Evolutionary conservation across 257 asterid genomes (phyloP), one percentile per base, ranked within the genome.

Genomic region (Penstemon davidsonii): DNA sequence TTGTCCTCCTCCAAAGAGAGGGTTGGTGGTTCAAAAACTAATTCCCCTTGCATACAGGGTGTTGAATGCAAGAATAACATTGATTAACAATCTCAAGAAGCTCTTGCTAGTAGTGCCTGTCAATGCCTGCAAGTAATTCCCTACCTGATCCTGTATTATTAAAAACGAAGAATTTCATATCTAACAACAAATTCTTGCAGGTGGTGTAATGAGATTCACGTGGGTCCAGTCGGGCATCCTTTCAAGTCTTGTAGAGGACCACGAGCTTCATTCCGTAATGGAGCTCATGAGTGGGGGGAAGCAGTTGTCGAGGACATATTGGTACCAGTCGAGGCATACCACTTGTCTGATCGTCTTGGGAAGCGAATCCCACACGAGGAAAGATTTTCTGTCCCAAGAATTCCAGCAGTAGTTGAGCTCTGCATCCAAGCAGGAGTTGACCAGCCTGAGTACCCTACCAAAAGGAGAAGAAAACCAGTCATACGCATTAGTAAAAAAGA

Each of bases 371-470:
- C 94, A 33, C 97, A 90, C 3, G 83, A 78, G 56, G 96, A 90
- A 78, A 80, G 97, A 76, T 93, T 90, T 69, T 80, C 96, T 0
- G 53, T 91, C 78, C 96, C 99, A 25, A 81, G 96, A 70, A 81
- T 90, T n/a, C 96, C 96, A 5, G 95, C 97, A 43, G 73, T 94
- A 11, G 91, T 84, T 6, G 97, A 93, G 87, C 97, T 93, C 68
- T 93, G 99, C 80, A 85, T 93, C 69, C 97, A 93, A 81, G 96
- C 95, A 39, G 99, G 99, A 55, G 97, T 93, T 9, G 96, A 90
- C 58, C 73, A 88, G 55, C 91, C 91, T 0, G 96, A 86, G 55
- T 94, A 87, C 62, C 99, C 96, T 4, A 83, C 96, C 49, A 94
- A 94, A 74, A 82, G 96, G 79, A 85, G 97, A 79, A 84, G 99